Conservation (phyloP, 148 eudicot species). For the Tetragonia tetragonoides region DNA sequence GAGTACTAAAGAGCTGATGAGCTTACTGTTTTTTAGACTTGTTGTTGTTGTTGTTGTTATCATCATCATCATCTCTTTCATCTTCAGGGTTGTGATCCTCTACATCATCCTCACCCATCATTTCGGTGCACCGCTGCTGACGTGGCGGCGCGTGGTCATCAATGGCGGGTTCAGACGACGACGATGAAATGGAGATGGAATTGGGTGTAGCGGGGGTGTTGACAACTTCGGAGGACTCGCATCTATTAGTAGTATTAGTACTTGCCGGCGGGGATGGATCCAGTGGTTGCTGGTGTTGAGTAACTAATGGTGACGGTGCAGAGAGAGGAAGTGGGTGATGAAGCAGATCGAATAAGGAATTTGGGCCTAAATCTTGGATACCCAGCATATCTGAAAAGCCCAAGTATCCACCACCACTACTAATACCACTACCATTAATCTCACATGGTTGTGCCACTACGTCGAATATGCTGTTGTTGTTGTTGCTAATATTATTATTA, state of each 20-base stretch:
- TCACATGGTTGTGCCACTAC: conserved; percentile 3
- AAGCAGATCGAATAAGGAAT: conserved; percentile 40
- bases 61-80: conserved; percentile 29
- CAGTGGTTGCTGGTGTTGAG: not conserved
- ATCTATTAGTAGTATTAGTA: not conserved
- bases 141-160: conserved; percentile 18
- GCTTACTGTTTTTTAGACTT: conserved; percentile 59
- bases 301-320: not conserved
- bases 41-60: not conserved
- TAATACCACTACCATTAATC: conserved; percentile 7
- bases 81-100: conserved; percentile 19
- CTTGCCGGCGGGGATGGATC: conserved; percentile 23
- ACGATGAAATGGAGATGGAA: conserved; percentile 59
- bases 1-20: not conserved
- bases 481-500: not conserved
- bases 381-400: conserved; percentile 43
- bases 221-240: conserved; percentile 48
- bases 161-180: conserved; percentile 46
- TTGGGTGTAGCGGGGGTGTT: conserved; percentile 61
- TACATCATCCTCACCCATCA: not conserved
- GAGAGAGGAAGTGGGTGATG: conserved; percentile 4
- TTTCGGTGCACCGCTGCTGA: not conserved
- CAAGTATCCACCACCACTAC: conserved; percentile 15
- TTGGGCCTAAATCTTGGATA: conserved; percentile 24
- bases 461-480: conserved; percentile 11